Evolutionary conservation across 176 grass and related monocot species (phyloP).

Genomic region (Urochloa ruziziensis): DNA sequence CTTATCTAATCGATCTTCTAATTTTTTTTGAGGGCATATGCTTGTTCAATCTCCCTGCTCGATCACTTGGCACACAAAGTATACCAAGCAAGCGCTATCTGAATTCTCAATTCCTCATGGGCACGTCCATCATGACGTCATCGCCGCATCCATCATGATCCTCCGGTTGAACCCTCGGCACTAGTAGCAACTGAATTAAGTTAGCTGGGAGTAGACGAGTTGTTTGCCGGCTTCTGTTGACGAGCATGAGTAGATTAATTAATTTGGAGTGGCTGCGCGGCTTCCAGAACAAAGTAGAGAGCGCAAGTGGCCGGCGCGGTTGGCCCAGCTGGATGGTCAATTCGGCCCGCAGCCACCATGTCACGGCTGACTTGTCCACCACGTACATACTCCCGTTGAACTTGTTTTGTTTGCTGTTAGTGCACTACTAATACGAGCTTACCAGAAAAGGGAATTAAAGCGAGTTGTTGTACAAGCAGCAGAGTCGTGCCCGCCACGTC

Average conservation of each 20-base stretch:
- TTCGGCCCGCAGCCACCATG: neutral
- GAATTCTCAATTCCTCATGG: too few relatives aligned
- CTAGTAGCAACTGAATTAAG: too few relatives aligned
- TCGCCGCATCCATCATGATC: neutral
- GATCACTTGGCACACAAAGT: neutral
- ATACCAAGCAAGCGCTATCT: neutral
- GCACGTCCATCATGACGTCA: neutral
- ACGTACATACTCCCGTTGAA: neutral
- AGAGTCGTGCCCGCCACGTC: too few relatives aligned
- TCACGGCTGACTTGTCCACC: neutral
- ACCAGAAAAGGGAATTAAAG: too few relatives aligned
- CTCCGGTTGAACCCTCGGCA: too few relatives aligned
- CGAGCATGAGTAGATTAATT: neutral
- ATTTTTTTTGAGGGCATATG: too few relatives aligned
- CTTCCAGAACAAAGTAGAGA: neutral
- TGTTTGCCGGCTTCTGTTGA: neutral
- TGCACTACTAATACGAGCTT: too few relatives aligned
- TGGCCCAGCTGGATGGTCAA: neutral
- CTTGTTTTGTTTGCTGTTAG: too few relatives aligned
- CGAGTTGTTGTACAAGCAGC: too few relatives aligned
- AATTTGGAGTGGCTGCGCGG: neutral
- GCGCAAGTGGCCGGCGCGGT: too few relatives aligned
- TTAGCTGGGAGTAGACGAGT: too few relatives aligned
- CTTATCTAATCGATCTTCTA: too few relatives aligned
- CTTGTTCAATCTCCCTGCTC: neutral